A percentile compares a stretch with the other conserved stretches of the same genome.
These are phyloP conservation scores for Malassezia nana DNA, from an alignment of 1,284 basidiomycete species.

Conservation along the genomic window DNA sequence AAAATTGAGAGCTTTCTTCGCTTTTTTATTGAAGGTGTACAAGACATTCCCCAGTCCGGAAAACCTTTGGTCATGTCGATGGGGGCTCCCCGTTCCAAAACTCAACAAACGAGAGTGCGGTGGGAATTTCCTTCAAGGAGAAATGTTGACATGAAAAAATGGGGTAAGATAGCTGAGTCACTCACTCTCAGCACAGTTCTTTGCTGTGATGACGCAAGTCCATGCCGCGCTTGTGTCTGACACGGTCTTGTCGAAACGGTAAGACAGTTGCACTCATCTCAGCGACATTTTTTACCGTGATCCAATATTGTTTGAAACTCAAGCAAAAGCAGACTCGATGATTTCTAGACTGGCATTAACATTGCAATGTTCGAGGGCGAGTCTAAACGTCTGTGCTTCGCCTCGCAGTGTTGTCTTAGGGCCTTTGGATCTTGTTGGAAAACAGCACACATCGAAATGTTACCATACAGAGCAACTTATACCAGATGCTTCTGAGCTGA, in stretches of 20 bases:
- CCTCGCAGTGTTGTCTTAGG: constrained; percentile 28
- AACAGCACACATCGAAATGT: neutral
- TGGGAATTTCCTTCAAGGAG: constrained; percentile 13
- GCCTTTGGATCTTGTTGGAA: constrained; percentile 2
- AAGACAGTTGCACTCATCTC: neutral
- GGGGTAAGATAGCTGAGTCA: constrained; percentile 2
- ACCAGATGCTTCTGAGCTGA: constrained; percentile 4
- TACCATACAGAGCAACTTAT: constrained; percentile 13
- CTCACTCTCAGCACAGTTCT: constrained; percentile 1
- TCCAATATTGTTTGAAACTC: constrained; percentile 23
- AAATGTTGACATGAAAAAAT: neutral
- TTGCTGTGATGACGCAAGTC: constrained; percentile 23
- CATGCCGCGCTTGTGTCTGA: constrained; percentile 17
- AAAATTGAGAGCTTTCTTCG: constrained; percentile 2
- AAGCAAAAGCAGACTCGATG: constrained; percentile 24
- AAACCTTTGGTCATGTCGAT: neutral
- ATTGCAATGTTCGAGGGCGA: constrained; percentile 9
- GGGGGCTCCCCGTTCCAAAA: neutral
- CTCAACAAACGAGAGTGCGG: neutral
- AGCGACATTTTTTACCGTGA: constrained; percentile 35
- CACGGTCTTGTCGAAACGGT: constrained; percentile 26
- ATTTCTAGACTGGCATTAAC: constrained; percentile 16
- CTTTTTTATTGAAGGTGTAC: neutral
- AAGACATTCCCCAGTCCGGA: neutral
- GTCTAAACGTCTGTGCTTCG: constrained; percentile 26